A percentile compares a stretch with the other conserved stretches of the same genome.
Conservation (phyloP, 441 rosid genomes). For the Gossypium trilobum region DNA sequence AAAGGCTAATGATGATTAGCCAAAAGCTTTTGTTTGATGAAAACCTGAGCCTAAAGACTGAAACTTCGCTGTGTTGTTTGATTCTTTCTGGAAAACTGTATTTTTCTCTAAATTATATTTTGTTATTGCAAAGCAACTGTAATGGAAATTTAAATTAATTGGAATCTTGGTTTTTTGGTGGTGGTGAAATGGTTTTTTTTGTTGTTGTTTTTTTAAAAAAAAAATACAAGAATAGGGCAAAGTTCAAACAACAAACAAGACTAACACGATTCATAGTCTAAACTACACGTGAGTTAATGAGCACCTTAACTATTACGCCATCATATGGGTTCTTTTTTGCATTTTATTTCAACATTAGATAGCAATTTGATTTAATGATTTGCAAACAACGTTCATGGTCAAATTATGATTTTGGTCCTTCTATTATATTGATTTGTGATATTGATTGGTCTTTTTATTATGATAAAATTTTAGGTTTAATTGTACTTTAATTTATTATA, state of each 20-base stretch:
- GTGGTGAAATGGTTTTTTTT: not conserved
- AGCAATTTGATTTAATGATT: too few species aligned
- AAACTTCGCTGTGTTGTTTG: not conserved
- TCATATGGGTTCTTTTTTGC: too few species aligned
- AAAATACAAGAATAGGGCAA: too few species aligned
- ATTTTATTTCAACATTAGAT: too few species aligned
- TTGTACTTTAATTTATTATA: too few species aligned
- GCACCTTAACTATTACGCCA: too few species aligned
- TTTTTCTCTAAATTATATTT: not conserved
- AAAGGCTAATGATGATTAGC: not conserved
- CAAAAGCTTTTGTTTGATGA: not conserved
- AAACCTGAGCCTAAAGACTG: not conserved
- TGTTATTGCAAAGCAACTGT: not conserved
- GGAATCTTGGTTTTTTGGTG: not conserved
- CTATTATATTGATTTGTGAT: not conserved
- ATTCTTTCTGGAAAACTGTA: not conserved
- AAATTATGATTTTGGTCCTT: not conserved
- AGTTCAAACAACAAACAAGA: accelerated
- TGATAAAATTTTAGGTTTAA: too few species aligned
- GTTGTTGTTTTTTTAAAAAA: too few species aligned
- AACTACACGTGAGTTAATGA: accelerated
- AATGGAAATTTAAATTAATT: not conserved
- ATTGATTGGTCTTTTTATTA: not conserved
- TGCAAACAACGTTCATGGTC: not conserved
- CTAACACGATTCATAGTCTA: accelerated